phyloP scores from a whole-genome alignment of 176 grass and related monocot species.

The Oryza officinalis region DNA sequence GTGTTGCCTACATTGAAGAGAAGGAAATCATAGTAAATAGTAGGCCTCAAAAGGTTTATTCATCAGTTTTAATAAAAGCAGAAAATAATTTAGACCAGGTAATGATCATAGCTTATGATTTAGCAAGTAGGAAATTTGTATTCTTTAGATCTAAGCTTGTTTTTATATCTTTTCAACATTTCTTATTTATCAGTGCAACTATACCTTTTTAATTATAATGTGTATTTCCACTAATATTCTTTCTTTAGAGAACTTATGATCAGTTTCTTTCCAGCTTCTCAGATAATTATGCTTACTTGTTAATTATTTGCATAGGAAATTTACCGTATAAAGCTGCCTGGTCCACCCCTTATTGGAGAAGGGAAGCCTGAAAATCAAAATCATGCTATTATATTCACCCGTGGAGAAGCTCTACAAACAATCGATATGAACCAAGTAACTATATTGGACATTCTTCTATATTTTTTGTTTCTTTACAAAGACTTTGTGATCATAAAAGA shows the following conservation, averaged over 20 bases:
- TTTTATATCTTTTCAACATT: conserved; percentile 15
- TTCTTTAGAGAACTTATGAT: conserved; percentile 2
- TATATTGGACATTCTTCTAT: conserved; percentile 16
- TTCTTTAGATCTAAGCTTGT: conserved; percentile 3
- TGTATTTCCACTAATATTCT: not conserved
- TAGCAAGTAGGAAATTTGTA: not conserved
- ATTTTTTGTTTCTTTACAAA: conserved; percentile 4
- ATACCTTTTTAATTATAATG: conserved; percentile 12
- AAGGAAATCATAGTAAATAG: conserved; percentile 67
- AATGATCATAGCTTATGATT: conserved; percentile 40
- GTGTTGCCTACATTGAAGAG: conserved; percentile 95
- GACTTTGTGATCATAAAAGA: conserved; percentile 18
- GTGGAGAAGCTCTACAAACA: conserved; percentile 91
- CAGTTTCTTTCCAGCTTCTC: not conserved
- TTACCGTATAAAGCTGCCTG: conserved; percentile 90
- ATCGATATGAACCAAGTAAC: conserved; percentile 99
- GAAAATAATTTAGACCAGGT: conserved; percentile 94
- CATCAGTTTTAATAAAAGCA: conserved; percentile 88
- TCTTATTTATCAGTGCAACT: conserved; percentile 11
- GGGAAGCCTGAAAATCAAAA: conserved; percentile 99
- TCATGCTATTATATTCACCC: conserved; percentile 97
- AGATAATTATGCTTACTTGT: conserved; percentile 19
- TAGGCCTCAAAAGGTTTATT: conserved; percentile 64
- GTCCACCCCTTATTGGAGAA: conserved; percentile 85
- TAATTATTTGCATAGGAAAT: conserved; percentile 68